A percentile compares a stretch with the other conserved stretches of the same genome.
Conservation (phyloP, 192 early-diverging fungal species). For the Kickxella alabastrina region DNA sequence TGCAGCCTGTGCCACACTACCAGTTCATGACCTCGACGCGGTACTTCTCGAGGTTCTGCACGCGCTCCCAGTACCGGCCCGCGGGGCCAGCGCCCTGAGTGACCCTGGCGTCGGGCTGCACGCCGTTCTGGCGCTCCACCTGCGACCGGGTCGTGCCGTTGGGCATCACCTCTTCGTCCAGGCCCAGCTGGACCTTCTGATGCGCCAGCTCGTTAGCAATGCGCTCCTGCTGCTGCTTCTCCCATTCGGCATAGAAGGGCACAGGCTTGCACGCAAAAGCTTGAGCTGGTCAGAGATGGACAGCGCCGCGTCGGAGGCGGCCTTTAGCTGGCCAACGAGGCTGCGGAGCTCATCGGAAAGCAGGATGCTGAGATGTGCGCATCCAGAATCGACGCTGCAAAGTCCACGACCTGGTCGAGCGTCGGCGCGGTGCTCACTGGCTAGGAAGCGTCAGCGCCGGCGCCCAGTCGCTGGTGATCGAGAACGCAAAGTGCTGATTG, state of each 20-base stretch:
- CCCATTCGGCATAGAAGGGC: slow-evolving; percentile 42
- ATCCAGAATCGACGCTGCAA: slow-evolving; percentile 39
- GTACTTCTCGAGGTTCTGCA: slow-evolving; percentile 51
- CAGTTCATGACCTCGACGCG: slow-evolving; percentile 52
- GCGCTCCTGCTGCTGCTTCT: slow-evolving; percentile 41
- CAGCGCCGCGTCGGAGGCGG: slow-evolving; percentile 30
- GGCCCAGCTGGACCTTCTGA: slow-evolving; percentile 41
- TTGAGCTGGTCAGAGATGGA: slow-evolving; percentile 48
- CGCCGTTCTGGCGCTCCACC: slow-evolving; percentile 28
- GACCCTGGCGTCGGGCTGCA: slow-evolving; percentile 30
- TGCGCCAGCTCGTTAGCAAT: slow-evolving; percentile 29
- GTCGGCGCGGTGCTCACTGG: too few relatives aligned
- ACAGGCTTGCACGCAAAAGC: slow-evolving; percentile 35
- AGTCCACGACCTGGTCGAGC: slow-evolving; percentile 24
- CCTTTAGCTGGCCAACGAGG: slow-evolving; percentile 34
- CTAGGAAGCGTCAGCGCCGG: too few relatives aligned
- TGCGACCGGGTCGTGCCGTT: slow-evolving; percentile 48
- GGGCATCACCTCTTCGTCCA: slow-evolving; percentile 48
- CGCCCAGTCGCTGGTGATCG: slow-evolving; percentile 41
- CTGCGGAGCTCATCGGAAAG: slow-evolving; percentile 30
- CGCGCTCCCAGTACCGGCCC: slow-evolving; percentile 48
- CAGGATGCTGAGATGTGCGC: slow-evolving; percentile 42
- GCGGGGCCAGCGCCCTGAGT: slow-evolving; percentile 39
- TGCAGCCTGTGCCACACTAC: too few relatives aligned
- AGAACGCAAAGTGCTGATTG: too few relatives aligned